Evolutionary conservation across 371 early-diverging fungal genomes (phyloP).

Genomic region (Lichtheimia corymbifera): DNA sequence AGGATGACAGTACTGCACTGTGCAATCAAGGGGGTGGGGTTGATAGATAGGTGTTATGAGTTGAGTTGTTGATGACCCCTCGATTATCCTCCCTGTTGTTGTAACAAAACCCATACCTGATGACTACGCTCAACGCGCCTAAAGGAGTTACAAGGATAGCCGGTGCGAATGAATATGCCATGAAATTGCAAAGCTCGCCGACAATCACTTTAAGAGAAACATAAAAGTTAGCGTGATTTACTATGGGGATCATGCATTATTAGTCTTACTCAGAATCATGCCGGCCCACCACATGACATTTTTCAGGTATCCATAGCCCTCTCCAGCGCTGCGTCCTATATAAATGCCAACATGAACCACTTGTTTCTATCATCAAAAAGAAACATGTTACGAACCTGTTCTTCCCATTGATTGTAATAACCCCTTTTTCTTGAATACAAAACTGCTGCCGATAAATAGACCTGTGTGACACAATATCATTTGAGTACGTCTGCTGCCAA

Average conservation of each 20-base stretch:
- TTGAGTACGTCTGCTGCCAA: background rate
- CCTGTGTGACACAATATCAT: constrained; percentile 41
- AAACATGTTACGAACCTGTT: constrained; percentile 40
- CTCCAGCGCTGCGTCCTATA: constrained; percentile 57
- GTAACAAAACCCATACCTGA: constrained; percentile 24
- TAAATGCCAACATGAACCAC: background rate
- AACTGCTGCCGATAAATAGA: constrained; percentile 86
- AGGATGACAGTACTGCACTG: constrained; percentile 87
- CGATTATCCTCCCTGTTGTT: too few species aligned
- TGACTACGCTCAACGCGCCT: constrained; percentile 83
- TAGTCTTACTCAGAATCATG: constrained; percentile 70
- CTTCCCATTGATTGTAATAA: constrained; percentile 70
- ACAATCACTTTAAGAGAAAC: constrained; percentile 47
- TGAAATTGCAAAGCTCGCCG: constrained; percentile 89
- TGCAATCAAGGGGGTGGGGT: background rate
- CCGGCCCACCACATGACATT: constrained; percentile 95
- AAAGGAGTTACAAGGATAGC: constrained; percentile 94
- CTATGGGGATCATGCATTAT: background rate
- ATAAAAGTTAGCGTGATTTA: background rate
- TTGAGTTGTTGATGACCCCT: too few species aligned
- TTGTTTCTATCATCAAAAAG: background rate
- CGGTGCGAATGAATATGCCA: constrained; percentile 89
- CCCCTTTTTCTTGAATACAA: constrained; percentile 94
- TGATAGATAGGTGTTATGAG: too few species aligned
- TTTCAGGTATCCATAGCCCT: constrained; percentile 82